Base-by-base conservation (phyloP, 805 yeast genomes). In the Danielozyma ontarioensis region DNA sequence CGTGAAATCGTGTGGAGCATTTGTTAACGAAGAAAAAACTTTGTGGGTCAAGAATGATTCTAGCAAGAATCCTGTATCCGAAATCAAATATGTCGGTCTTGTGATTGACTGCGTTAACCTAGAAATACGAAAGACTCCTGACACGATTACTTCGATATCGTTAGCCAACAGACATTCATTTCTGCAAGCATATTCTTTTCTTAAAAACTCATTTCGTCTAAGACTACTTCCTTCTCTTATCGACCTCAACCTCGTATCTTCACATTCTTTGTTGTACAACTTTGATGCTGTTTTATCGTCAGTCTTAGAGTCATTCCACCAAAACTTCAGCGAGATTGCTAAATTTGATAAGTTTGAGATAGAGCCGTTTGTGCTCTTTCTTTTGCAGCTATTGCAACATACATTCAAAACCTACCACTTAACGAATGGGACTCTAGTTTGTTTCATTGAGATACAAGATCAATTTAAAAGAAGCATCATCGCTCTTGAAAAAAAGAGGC, bases 1-100 rank as follows among this genome's bases (percentile, higher is more conserved):
- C 4, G 50, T 61, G n/a, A 42, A 46, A 22, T 27, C 34, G 1
- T 56, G 52, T 37, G 71, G 71, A 1, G 71, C 68, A 1, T 49
- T 41, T 31, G 48, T 63, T 3, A 66, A 66, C 39, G 41, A 39
- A 13, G 51, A 48, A 7, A 67, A 67, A 34, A 46, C 62, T 10
- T 23, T 26, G 15, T 37, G 45, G 35, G 21, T 49, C 19, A 24
- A 17, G 4, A 31, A 28, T 10, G 24, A 23, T 2, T 27, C 33
- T 6, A 27, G 38, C 12, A 22, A 23, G 12, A 21, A 23, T 3
- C 5, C 3, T 22, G 16, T 28, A 12, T 4, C 13, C 11, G 6
- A 5, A 3, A 16, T 36, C 4, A 21, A 28, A n/a, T 66, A 59
- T 34, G 48, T 61, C 17, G 70, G 70, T 1, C 37, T 64, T 15